These are phyloP conservation scores for Euphorbia pulcherrima DNA, from an alignment of 345 rosid species.

Conservation along the genomic window DNA sequence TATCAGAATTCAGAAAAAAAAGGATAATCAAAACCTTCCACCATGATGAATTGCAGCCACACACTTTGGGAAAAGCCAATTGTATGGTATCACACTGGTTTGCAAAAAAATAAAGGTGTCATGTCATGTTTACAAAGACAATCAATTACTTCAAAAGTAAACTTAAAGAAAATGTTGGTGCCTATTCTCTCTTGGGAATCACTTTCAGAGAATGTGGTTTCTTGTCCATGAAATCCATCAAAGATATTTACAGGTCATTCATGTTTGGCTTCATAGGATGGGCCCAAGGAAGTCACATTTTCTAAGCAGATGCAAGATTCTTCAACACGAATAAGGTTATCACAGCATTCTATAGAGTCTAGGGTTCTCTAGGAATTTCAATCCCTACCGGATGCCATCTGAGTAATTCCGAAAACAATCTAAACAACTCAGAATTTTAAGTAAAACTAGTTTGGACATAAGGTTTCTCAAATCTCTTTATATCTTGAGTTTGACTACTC, in stretches of 20 bases:
- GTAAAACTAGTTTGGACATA: neutral
- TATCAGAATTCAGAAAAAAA: slow-evolving; percentile 10
- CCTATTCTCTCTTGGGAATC: neutral
- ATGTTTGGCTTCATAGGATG: neutral
- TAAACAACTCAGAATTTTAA: no score
- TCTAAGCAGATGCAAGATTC: neutral
- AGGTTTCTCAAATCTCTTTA: neutral
- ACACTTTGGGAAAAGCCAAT: slow-evolving; percentile 64
- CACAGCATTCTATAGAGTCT: neutral
- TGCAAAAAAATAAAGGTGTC: slow-evolving; percentile 21
- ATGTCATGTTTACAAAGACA: slow-evolving; percentile 13
- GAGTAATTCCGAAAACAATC: no score
- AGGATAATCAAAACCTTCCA: slow-evolving; percentile 65
- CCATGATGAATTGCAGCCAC: slow-evolving; percentile 85
- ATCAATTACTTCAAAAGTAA: neutral
- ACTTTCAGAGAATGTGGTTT: neutral
- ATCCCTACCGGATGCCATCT: neutral
- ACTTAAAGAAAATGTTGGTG: neutral
- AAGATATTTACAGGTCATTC: neutral
- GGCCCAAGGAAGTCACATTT: neutral
- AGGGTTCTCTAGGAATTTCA: neutral
- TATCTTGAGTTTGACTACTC: neutral
- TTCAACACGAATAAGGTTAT: neutral
- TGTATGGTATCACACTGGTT: slow-evolving; percentile 64
- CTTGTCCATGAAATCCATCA: neutral